Evolutionary conservation across 208 protist genomes (phyloP).

Genomic region (Leishmania gerbilli): DNA sequence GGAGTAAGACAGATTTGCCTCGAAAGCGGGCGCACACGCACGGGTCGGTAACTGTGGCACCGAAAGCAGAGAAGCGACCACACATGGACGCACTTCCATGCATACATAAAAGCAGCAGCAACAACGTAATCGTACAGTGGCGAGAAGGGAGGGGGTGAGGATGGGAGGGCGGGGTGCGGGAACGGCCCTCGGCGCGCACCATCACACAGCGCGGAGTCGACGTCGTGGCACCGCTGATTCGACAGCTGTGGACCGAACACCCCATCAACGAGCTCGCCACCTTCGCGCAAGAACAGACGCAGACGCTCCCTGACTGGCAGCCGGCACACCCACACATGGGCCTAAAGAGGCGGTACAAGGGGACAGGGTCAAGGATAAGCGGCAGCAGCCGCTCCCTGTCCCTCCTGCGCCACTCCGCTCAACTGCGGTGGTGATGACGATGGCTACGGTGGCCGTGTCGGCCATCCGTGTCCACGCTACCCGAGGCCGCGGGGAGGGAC

Average conservation of each 20-base stretch:
- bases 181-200: neutral
- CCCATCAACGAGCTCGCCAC: neutral
- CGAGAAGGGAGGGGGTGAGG: neutral
- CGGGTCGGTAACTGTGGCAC: neutral
- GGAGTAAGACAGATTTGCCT: neutral
- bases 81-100: neutral
- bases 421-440: conserved; percentile 8
- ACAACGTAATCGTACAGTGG: neutral
- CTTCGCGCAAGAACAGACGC: neutral
- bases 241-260: neutral
- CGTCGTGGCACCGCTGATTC: neutral
- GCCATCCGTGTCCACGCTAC: neutral
- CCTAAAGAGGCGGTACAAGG: too few relatives aligned
- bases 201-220: neutral
- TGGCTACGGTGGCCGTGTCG: conserved; percentile 3
- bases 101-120: neutral
- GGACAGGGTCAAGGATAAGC: neutral
- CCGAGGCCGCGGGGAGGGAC: neutral
- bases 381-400: neutral
- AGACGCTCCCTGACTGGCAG: neutral
- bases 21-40: neutral
- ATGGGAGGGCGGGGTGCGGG: neutral
- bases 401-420: neutral
- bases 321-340: neutral
- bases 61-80: too few relatives aligned